Conservation (phyloP, 2,329 filamentous ascomycete species). For the Cladophialophora bantiana region DNA sequence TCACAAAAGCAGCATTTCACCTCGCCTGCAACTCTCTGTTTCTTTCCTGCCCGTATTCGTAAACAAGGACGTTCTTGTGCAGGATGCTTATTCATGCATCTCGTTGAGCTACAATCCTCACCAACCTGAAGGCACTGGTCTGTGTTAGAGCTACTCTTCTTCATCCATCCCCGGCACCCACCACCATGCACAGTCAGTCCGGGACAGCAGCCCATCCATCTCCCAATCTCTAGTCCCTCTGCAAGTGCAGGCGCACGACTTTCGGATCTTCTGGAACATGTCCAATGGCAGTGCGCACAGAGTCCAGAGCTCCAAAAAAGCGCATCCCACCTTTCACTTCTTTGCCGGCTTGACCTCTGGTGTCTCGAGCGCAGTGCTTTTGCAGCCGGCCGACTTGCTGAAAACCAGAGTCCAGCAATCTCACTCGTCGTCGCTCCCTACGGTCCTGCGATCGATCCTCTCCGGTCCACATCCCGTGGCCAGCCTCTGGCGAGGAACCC, state of each 20-base stretch:
- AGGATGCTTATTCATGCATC: constrained; percentile 10
- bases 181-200: constrained; percentile 16
- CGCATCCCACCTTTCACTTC: constrained; percentile 74
- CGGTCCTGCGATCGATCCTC: constrained; percentile 74
- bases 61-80: not conserved
- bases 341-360: constrained; percentile 86
- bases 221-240: constrained; percentile 5
- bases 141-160: not conserved
- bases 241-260: not conserved
- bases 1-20: constrained; percentile 4
- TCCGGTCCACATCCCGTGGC: constrained; percentile 70
- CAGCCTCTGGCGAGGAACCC: constrained; percentile 88
- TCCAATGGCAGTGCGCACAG: constrained; percentile 29
- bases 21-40: not conserved
- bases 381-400: constrained; percentile 94
- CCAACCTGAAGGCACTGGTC: not conserved
- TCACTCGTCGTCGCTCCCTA: constrained; percentile 70
- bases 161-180: not conserved
- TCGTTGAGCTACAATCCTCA: not conserved
- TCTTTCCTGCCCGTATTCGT: constrained; percentile 13
- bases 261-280: constrained; percentile 26
- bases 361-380: constrained; percentile 82
- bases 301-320: constrained; percentile 33
- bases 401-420: constrained; percentile 97
- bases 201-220: constrained; percentile 2